Conservation (phyloP, 352 stramenopile genomes). For the Phytophthora gonapodyides region DNA sequence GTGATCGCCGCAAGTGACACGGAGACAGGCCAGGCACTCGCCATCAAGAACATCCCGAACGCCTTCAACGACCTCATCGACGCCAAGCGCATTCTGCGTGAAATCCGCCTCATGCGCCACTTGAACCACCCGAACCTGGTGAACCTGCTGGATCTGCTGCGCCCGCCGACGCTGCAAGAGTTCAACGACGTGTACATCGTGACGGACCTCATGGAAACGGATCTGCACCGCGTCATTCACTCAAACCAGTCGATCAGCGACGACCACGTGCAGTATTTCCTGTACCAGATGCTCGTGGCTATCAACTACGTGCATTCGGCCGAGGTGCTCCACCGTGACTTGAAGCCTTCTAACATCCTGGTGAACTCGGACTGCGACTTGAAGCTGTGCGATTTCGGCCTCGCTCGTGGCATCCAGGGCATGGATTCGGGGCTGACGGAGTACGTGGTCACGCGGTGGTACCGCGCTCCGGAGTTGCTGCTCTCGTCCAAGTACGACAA, state of each 20-base stretch:
- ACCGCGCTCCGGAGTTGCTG: constrained; percentile 91
- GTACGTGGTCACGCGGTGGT: constrained; percentile 93
- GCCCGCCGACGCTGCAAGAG: constrained; percentile 80
- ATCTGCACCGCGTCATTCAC: constrained; percentile 79
- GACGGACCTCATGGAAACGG: constrained; percentile 81
- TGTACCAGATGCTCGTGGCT: constrained; percentile 81
- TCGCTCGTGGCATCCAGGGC: constrained; percentile 74
- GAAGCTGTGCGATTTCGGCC: constrained; percentile 82
- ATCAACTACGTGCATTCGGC: constrained; percentile 84
- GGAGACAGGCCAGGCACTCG: constrained; percentile 88
- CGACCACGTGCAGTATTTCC: constrained; percentile 80
- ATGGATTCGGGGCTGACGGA: constrained; percentile 86
- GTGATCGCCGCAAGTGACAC: constrained; percentile 90
- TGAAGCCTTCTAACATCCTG: constrained; percentile 83
- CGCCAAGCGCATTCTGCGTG: constrained; percentile 86
- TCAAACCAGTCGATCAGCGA: constrained; percentile 84
- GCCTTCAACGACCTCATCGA: constrained; percentile 91
- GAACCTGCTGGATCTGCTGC: constrained; percentile 79
- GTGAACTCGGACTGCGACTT: constrained; percentile 85
- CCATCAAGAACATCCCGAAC: constrained; percentile 97
- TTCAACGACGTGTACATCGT: constrained; percentile 91
- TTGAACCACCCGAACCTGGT: constrained; percentile 86
- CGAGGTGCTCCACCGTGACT: constrained; percentile 75
- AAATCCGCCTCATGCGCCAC: constrained; percentile 90
- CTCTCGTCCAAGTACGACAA: constrained; percentile 92